Evolutionary conservation across 2,329 filamentous ascomycete species (phyloP).

Genomic region (Xylaria sp.): DNA sequence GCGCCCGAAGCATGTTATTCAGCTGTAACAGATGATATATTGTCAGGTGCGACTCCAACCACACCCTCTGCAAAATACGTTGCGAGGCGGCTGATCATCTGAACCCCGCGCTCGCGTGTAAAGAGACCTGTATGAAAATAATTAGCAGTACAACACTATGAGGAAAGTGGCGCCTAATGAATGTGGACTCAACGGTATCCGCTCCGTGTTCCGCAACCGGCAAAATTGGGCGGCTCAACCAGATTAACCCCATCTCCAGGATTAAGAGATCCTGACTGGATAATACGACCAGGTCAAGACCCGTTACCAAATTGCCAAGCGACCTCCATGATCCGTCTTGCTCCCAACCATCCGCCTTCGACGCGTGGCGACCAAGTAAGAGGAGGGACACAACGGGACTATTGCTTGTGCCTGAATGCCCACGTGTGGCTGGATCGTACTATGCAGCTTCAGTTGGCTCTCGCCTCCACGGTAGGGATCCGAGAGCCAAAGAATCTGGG

Average conservation of each 20-base stretch:
- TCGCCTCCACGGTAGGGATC: not conserved
- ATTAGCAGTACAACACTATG: not conserved
- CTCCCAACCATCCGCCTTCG: conserved; percentile 2
- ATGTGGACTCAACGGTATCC: not conserved
- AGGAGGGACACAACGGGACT: conserved; percentile 18
- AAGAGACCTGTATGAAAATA: conserved; percentile 8
- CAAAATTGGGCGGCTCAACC: conserved; percentile 21
- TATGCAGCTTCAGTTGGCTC: conserved; percentile 7
- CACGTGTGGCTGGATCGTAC: conserved; percentile 8
- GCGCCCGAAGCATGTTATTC: not conserved
- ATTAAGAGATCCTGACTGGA: conserved; percentile 10
- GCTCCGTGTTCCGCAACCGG: conserved; percentile 19
- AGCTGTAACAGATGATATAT: not conserved
- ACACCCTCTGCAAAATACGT: not conserved
- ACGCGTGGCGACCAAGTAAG: conserved; percentile 1
- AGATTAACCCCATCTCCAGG: conserved; percentile 22
- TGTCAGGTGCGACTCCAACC: not conserved
- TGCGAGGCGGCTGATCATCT: not conserved
- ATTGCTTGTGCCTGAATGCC: conserved; percentile 23
- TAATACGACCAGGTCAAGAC: not conserved
- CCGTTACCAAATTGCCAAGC: conserved; percentile 23
- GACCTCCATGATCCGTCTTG: conserved; percentile 7
- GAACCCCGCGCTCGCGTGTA: not conserved
- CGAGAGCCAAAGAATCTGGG: conserved; percentile 8
- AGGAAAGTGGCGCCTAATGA: not conserved